Evolutionary conservation across 129 eudicot species (phyloP).

Genomic region (Silybum marianum): DNA sequence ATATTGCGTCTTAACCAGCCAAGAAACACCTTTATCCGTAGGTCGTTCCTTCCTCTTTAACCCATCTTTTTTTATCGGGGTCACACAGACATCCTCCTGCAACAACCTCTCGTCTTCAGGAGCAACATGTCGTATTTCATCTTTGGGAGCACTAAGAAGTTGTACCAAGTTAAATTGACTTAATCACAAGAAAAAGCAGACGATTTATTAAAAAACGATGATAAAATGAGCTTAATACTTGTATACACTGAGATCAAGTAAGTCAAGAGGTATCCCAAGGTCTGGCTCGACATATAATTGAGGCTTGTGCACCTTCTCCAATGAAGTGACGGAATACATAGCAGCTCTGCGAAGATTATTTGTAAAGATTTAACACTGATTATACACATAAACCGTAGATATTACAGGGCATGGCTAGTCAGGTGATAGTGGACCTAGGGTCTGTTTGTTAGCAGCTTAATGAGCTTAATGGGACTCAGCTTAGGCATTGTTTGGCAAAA

Average conservation of each 20-base stretch:
- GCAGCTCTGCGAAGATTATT: slow-evolving; percentile 61
- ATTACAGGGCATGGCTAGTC: neutral
- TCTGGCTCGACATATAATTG: slow-evolving; percentile 88
- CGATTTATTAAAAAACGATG: neutral
- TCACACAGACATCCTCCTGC: slow-evolving; percentile 70
- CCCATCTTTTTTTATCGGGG: slow-evolving; percentile 83
- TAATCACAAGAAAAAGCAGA: neutral
- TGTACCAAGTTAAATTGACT: neutral
- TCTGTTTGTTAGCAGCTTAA: too few relatives aligned
- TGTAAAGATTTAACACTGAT: neutral
- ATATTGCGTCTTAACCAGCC: slow-evolving; percentile 97
- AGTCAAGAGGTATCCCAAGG: slow-evolving; percentile 96
- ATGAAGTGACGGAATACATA: slow-evolving; percentile 65
- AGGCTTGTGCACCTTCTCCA: slow-evolving; percentile 92
- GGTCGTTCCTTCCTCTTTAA: slow-evolving; percentile 86
- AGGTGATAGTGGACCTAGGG: neutral
- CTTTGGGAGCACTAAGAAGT: slow-evolving; percentile 66
- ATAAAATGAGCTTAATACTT: slow-evolving; percentile 50
- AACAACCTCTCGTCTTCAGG: slow-evolving; percentile 88
- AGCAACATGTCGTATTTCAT: slow-evolving; percentile 50
- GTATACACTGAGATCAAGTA: slow-evolving; percentile 97
- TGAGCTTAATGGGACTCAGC: too few relatives aligned
- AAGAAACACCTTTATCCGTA: slow-evolving; percentile 88
- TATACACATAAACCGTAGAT: neutral
- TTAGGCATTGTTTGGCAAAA: too few relatives aligned